Conservation (phyloP, 2,329 filamentous ascomycete genomes). For the Elsinoe australis region DNA sequence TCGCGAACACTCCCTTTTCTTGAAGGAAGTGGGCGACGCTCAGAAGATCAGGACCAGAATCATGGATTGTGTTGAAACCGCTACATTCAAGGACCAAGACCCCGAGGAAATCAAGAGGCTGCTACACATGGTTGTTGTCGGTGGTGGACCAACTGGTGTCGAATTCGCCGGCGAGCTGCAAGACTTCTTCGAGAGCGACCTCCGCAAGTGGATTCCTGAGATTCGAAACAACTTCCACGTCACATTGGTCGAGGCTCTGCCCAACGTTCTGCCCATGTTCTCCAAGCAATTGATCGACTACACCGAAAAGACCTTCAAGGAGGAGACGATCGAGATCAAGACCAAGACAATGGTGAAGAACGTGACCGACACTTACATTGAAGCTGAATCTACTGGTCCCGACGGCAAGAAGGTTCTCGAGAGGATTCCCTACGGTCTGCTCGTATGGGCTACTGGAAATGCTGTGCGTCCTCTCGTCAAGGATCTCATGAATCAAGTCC, state of each 20-base stretch:
- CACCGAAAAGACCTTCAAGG: constrained; percentile 97
- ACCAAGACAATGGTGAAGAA: constrained; percentile 99
- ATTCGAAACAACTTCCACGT: constrained; percentile 94
- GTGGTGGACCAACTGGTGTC: constrained; percentile 91
- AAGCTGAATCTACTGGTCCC: constrained; percentile 74
- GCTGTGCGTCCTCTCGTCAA: constrained; percentile 81
- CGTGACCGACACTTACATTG: constrained; percentile 84
- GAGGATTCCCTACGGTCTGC: constrained; percentile 82
- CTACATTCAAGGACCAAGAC: constrained; percentile 93
- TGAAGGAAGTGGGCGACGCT: constrained; percentile 96
- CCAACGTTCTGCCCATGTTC: constrained; percentile 95
- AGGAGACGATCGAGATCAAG: constrained; percentile 94
- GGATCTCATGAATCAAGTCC: constrained; percentile 86
- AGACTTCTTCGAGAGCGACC: constrained; percentile 97
- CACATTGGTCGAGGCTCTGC: constrained; percentile 92
- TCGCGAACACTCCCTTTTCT: constrained; percentile 88
- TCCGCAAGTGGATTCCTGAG: constrained; percentile 96
- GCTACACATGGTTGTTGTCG: constrained; percentile 84
- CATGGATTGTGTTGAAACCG: constrained; percentile 99
- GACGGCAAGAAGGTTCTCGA: constrained; percentile 78
- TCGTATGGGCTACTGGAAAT: constrained; percentile 98
- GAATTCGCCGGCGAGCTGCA: constrained; percentile 98
- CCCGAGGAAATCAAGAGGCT: constrained; percentile 84
- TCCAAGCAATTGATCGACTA: constrained; percentile 99
- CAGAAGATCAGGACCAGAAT: constrained; percentile 96